Conservation (phyloP, 2,329 filamentous ascomycete species). For the Arthroderma uncinatum region DNA sequence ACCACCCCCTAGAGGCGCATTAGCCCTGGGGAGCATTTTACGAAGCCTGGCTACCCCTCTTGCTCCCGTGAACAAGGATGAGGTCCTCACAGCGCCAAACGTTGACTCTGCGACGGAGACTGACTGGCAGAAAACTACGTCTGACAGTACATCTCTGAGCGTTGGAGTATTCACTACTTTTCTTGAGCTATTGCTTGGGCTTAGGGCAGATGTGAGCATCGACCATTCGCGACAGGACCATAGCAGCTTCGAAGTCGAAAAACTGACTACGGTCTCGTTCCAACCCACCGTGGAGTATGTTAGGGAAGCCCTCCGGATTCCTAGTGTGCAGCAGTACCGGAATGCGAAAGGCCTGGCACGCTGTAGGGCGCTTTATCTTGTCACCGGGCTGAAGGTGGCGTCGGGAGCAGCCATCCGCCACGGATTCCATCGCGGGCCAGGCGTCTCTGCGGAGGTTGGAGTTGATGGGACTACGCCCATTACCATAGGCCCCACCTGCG, state of each 20-base stretch:
- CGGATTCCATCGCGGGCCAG: background rate
- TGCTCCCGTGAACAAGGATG: background rate
- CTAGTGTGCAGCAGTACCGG: background rate
- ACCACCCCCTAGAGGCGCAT: background rate
- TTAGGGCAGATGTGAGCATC: background rate
- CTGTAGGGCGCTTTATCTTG: background rate
- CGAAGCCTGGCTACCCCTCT: background rate
- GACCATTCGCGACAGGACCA: background rate
- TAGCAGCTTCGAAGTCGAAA: background rate
- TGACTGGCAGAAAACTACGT: background rate
- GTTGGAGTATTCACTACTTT: background rate
- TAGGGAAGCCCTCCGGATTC: background rate
- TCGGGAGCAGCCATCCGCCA: background rate
- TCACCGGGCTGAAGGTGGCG: background rate
- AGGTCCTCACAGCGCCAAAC: background rate
- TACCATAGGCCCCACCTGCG: background rate
- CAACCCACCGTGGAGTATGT: background rate
- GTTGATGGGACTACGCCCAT: background rate
- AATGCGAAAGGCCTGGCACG: background rate
- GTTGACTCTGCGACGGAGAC: background rate
- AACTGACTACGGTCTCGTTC: background rate
- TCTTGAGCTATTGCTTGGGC: background rate
- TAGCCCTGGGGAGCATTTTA: background rate
- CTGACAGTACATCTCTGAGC: background rate
- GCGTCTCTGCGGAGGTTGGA: background rate